These are phyloP conservation scores for Suillus bovinus DNA, from an alignment of 768 basidiomycete genomes.

Conservation along the genomic window DNA sequence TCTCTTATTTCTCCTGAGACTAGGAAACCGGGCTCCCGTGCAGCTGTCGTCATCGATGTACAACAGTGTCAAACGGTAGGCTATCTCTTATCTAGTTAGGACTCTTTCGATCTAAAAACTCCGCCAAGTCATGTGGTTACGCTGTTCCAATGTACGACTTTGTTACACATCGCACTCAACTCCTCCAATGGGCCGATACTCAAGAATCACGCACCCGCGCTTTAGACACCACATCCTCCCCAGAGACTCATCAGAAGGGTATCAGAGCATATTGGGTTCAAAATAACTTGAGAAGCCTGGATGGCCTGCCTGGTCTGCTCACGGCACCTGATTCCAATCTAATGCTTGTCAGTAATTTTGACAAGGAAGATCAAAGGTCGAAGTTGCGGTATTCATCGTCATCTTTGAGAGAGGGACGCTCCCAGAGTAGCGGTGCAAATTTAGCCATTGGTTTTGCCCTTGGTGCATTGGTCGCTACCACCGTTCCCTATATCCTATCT, in stretches of 20 bases:
- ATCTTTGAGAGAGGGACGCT: background rate
- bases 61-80: constrained; percentile 52
- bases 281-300: constrained; percentile 51
- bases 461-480: constrained; percentile 15
- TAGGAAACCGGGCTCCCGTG: constrained; percentile 58
- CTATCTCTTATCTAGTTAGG: background rate
- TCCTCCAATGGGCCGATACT: constrained; percentile 42
- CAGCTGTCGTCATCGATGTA: constrained; percentile 61
- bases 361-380: constrained; percentile 16
- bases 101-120: background rate
- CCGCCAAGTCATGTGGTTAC: constrained; percentile 62
- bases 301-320: constrained; percentile 56
- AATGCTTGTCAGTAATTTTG: constrained; percentile 20
- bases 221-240: background rate
- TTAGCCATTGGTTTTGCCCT: constrained; percentile 22
- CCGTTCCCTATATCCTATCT: constrained; percentile 7
- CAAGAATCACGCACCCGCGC: constrained; percentile 43
- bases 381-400: constrained; percentile 4
- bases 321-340: constrained; percentile 21
- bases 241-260: constrained; percentile 29
- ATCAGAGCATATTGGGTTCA: constrained; percentile 54
- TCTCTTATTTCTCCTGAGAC: constrained; percentile 46
- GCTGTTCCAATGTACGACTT: constrained; percentile 64
- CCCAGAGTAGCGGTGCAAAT: background rate
- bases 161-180: constrained; percentile 52